A percentile compares a stretch with the other conserved stretches of the same genome.
Evolutionary conservation across 225 moss, liverwort and hornwort genomes (phyloP).

Genomic region (Sphagnum contortum): DNA sequence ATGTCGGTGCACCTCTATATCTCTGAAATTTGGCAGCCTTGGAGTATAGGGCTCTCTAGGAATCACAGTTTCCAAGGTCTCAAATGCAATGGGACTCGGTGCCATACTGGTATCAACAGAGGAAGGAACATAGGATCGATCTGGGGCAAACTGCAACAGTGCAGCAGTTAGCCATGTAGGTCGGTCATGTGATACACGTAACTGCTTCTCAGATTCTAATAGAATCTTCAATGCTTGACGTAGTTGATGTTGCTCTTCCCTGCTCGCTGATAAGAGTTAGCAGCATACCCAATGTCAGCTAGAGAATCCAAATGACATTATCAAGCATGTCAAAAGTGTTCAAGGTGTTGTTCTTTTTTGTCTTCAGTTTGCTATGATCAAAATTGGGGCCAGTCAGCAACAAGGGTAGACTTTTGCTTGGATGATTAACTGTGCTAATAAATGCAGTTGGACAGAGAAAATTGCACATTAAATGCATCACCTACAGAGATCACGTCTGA

Average conservation of each 20-base stretch:
- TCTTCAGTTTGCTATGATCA: no score
- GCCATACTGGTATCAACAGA: conserved; percentile 43
- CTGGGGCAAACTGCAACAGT: conserved; percentile 83
- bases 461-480: not conserved
- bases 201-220: conserved; percentile 80
- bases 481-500: conserved; percentile 64
- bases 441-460: no score
- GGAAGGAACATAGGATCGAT: conserved; percentile 78
- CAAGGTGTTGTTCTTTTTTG: no score
- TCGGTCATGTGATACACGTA: conserved; percentile 60
- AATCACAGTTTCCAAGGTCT: conserved; percentile 26
- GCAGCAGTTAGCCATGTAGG: conserved; percentile 84
- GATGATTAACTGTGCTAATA: no score
- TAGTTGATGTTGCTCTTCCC: conserved; percentile 69
- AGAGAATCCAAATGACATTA: no score
- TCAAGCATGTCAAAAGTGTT: no score
- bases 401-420: no score
- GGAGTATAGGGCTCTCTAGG: conserved; percentile 26
- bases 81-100: conserved; percentile 38
- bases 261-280: conserved; percentile 29
- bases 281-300: not conserved
- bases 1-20: conserved; percentile 9
- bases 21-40: conserved; percentile 23
- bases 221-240: conserved; percentile 71
- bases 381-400: no score